A percentile compares a stretch with the other conserved stretches of the same genome.
phyloP scores from a whole-genome alignment of 2,329 filamentous ascomycete genomes.

The Paracorniculantispora psalliotae region DNA sequence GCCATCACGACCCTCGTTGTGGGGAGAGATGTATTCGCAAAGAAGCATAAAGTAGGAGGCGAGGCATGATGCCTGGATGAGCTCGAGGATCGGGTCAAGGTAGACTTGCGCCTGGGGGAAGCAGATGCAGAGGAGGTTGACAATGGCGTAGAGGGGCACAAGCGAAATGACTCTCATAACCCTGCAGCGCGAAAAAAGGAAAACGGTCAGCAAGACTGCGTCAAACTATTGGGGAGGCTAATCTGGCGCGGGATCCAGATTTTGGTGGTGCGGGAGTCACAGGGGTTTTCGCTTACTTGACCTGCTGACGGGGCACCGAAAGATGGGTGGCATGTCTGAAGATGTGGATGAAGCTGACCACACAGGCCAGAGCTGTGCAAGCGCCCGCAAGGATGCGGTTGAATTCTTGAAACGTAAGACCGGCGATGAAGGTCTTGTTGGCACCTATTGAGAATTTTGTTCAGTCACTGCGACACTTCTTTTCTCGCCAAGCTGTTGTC shows the following conservation, averaged over 20 bases:
- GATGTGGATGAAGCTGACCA: slow-evolving; percentile 28
- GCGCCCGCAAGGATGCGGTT: slow-evolving; percentile 33
- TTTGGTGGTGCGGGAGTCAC: background rate
- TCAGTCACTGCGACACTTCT: background rate
- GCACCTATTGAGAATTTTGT: background rate
- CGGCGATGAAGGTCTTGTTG: slow-evolving; percentile 10
- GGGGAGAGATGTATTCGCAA: slow-evolving; percentile 36
- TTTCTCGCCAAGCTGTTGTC: background rate
- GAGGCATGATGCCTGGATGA: slow-evolving; percentile 36
- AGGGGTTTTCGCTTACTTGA: slow-evolving; percentile 26
- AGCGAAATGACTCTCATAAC: slow-evolving; percentile 38
- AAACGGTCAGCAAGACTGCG: background rate
- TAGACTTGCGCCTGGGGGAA: slow-evolving; percentile 35
- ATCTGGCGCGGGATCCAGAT: too few relatives aligned
- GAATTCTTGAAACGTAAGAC: slow-evolving; percentile 20
- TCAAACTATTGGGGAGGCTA: background rate
- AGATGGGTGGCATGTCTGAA: slow-evolving; percentile 32
- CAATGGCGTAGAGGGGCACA: slow-evolving; percentile 35
- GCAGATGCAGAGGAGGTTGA: slow-evolving; percentile 34
- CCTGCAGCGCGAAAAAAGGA: slow-evolving; percentile 15
- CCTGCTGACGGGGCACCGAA: slow-evolving; percentile 36
- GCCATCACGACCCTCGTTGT: slow-evolving; percentile 26
- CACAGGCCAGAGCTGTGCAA: slow-evolving; percentile 27
- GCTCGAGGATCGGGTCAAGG: slow-evolving; percentile 32
- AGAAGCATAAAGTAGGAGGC: slow-evolving; percentile 41